Evolutionary conservation across 192 early-diverging fungal species (phyloP), one percentile per base, ranked within the genome.

Genomic region (Rhizophagus sp.): DNA sequence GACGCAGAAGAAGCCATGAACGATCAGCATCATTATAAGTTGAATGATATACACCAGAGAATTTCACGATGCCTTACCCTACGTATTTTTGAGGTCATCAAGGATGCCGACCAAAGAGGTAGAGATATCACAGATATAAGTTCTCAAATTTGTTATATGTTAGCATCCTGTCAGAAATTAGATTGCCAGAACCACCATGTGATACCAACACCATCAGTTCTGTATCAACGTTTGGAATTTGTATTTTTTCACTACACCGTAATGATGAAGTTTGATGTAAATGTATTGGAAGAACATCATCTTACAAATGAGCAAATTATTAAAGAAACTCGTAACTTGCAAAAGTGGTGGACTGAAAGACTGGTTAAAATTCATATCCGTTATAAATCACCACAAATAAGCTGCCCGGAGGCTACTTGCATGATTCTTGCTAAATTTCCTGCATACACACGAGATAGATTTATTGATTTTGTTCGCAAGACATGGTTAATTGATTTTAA

Each of bases 301-400:
- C 61, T 76, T 44, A 25, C 39, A 39, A 13, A 64, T 13, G 10
- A 62, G 30, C 30, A 73, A 73, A 41, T 13, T 8, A 41, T 41
- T 73, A 33, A 67, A 67, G 4, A 30, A 15, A 8, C 5, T 67
- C 65, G 65, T 19, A 3, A 19, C 13, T 44, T 15, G 13, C 41
- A 41, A 73, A 50, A 25, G 22, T 73, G 71, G 71, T 73, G 71
- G 71, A n/a, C 47, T 47, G 71, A 73, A 41, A 24, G 36, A 12
- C 41, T 73, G 5, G n/a, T 44, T 73, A 73, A 73, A 49, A 22
- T 49, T 73, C 71, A 73, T 73, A 13, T 73, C 11, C 71, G 71
- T 0, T 27, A 47, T 73, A 44, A 73, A 19, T 73, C 71, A 4
- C 71, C 71, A 9, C 71, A 73, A 9, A 73, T 27, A 44, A 49